Evolutionary conservation across 2,329 filamentous ascomycete species (phyloP).

Genomic region (Colletotrichum sublineola): DNA sequence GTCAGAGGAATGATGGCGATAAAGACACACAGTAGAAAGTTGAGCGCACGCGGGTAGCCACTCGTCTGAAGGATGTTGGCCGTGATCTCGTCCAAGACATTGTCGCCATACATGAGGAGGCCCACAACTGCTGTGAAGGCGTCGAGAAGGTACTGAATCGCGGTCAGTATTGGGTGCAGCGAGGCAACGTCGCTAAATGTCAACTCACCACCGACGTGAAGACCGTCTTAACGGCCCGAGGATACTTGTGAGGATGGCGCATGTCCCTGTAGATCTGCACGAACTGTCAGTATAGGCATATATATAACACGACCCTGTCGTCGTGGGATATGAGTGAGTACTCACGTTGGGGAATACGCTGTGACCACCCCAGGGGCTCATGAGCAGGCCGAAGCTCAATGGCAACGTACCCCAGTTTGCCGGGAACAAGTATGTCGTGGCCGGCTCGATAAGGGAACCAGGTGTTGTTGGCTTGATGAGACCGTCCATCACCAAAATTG

Average conservation of each 20-base stretch:
- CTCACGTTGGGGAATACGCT: conserved; percentile 82
- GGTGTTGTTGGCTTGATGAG: conserved; percentile 82
- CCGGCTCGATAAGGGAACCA: conserved; percentile 86
- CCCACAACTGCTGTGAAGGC: conserved; percentile 85
- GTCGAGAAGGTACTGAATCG: conserved; percentile 79
- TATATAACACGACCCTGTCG: background rate
- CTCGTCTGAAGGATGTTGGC: conserved; percentile 84
- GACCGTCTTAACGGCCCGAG: conserved; percentile 79
- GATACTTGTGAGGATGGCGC: conserved; percentile 85
- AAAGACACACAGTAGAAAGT: conserved; percentile 85
- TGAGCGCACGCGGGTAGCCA: conserved; percentile 80
- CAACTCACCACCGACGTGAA: conserved; percentile 83
- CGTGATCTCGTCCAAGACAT: conserved; percentile 89
- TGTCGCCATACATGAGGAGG: conserved; percentile 93
- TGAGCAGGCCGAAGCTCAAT: conserved; percentile 89
- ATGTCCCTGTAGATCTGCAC: conserved; percentile 72
- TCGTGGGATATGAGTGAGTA: background rate
- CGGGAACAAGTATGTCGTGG: conserved; percentile 84
- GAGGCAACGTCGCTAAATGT: conserved; percentile 16
- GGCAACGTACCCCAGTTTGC: conserved; percentile 89
- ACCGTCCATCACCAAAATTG: conserved; percentile 88
- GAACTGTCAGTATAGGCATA: conserved; percentile 12
- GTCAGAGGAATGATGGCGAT: conserved; percentile 95
- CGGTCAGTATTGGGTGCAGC: conserved; percentile 20
- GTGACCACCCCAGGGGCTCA: conserved; percentile 78